Evolutionary conservation across 768 basidiomycete genomes (phyloP).

Genomic region (Leccinum aurantiacum): DNA sequence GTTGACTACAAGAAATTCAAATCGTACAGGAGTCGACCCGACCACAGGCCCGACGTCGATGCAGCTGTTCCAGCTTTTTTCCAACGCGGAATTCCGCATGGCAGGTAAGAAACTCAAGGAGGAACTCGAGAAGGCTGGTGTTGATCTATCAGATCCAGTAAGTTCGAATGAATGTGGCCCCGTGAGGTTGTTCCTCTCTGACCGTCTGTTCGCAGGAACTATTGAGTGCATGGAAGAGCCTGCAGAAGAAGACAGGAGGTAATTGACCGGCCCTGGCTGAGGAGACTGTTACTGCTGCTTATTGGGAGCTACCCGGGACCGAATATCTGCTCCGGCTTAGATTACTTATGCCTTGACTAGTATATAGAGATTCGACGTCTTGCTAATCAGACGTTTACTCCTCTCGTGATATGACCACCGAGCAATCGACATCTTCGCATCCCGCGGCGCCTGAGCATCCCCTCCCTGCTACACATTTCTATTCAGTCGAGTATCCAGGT

Average conservation of each 20-base stretch:
- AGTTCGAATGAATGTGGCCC: conserved; percentile 11
- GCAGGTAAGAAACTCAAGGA: conserved; percentile 45
- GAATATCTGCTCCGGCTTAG: not conserved
- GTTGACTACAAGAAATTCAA: not conserved
- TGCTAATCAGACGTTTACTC: conserved; percentile 9
- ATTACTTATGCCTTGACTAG: not conserved
- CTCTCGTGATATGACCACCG: conserved; percentile 9
- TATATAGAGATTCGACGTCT: not conserved
- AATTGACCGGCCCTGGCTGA: conserved; percentile 5
- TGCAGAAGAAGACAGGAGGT: conserved; percentile 31
- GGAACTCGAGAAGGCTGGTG: conserved; percentile 56
- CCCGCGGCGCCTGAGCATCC: conserved; percentile 39
- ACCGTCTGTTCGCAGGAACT: conserved; percentile 40
- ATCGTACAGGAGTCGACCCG: conserved; percentile 47
- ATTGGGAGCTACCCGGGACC: not conserved
- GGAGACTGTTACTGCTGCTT: not conserved
- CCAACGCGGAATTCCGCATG: conserved; percentile 52
- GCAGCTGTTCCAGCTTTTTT: conserved; percentile 54
- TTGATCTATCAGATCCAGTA: conserved; percentile 59
- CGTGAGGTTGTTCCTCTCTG: not conserved
- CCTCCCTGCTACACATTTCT: conserved; percentile 61
- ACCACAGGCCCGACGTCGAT: conserved; percentile 47
- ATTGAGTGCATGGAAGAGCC: conserved; percentile 39
- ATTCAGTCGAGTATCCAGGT: conserved; percentile 90
- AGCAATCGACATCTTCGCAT: conserved; percentile 14